phyloP scores from a whole-genome alignment of 148 eudicot species.

The Cornus florida region DNA sequence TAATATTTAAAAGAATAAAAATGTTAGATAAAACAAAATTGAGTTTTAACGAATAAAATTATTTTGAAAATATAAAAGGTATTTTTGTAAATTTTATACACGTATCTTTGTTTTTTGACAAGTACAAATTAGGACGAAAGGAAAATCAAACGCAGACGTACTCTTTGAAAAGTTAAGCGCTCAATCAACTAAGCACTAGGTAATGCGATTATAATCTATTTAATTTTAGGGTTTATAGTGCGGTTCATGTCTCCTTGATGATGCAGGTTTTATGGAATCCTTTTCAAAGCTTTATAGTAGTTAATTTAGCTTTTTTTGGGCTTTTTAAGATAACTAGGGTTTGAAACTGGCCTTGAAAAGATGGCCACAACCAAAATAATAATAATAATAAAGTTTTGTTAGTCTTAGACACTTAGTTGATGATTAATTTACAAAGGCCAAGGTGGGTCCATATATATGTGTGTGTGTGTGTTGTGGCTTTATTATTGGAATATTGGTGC shows the following conservation, averaged over 20 bases:
- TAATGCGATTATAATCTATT: too few relatives aligned
- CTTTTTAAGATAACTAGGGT: background rate
- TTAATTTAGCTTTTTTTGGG: background rate
- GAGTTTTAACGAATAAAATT: too few relatives aligned
- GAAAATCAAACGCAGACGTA: too few relatives aligned
- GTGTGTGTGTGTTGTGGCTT: background rate
- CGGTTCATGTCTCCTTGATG: conserved; percentile 20
- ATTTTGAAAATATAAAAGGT: too few relatives aligned
- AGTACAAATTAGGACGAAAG: too few relatives aligned
- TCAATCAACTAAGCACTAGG: too few relatives aligned
- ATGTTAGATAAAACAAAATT: too few relatives aligned
- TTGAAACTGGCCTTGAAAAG: background rate
- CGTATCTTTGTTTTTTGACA: too few relatives aligned
- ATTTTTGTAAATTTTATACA: too few relatives aligned
- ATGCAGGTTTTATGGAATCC: conserved; percentile 8
- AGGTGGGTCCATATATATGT: background rate
- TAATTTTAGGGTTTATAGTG: background rate
- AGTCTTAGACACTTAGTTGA: too few relatives aligned
- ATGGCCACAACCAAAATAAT: conserved; percentile 2
- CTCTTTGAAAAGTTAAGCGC: too few relatives aligned
- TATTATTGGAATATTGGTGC: background rate
- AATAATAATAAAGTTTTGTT: conserved; percentile 8
- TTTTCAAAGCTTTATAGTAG: background rate
- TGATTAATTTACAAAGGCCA: conserved; percentile 2
- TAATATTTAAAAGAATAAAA: too few relatives aligned